phyloP scores from a whole-genome alignment of 306 rosid genomes.

The Myrica gale region DNA sequence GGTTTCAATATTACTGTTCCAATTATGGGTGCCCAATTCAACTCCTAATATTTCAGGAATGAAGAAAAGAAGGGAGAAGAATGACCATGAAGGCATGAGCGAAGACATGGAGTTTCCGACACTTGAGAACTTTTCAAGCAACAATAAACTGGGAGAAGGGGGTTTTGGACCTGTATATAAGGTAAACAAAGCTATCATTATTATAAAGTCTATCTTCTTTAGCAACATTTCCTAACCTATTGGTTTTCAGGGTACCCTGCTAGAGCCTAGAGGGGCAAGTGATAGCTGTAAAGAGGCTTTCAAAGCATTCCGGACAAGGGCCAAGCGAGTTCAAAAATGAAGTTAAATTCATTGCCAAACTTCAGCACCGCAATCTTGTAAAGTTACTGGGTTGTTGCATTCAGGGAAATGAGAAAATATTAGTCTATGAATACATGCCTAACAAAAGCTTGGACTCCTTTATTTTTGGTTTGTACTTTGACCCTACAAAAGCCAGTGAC shows the following conservation, averaged over 20 bases:
- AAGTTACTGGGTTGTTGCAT: constrained; percentile 41
- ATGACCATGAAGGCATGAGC: background rate
- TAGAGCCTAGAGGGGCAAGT: constrained; percentile 35
- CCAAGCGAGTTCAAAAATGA: constrained; percentile 18
- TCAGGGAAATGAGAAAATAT: constrained; percentile 30
- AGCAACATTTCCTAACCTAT: background rate
- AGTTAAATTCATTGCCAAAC: constrained; percentile 39
- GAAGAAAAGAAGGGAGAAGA: background rate
- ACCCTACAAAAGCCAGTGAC: background rate
- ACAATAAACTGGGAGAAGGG: constrained; percentile 56
- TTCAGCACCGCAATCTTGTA: constrained; percentile 48
- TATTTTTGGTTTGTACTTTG: constrained; percentile 33
- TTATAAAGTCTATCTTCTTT: background rate
- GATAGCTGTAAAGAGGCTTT: constrained; percentile 63
- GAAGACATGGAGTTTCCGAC: constrained; percentile 52
- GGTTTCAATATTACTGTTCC: too few relatives aligned
- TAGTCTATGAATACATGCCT: constrained; percentile 41
- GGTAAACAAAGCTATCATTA: constrained; percentile 24
- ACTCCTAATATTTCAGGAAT: background rate
- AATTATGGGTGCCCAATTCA: too few relatives aligned
- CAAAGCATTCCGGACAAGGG: constrained; percentile 56
- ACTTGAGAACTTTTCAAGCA: constrained; percentile 37
- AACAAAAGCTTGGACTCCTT: constrained; percentile 42
- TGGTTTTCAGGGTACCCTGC: constrained; percentile 50
- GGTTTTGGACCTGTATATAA: constrained; percentile 61